These are phyloP conservation scores for Hortaea werneckii DNA, from an alignment of 2,329 filamentous ascomycete species.

Conservation along the genomic window DNA sequence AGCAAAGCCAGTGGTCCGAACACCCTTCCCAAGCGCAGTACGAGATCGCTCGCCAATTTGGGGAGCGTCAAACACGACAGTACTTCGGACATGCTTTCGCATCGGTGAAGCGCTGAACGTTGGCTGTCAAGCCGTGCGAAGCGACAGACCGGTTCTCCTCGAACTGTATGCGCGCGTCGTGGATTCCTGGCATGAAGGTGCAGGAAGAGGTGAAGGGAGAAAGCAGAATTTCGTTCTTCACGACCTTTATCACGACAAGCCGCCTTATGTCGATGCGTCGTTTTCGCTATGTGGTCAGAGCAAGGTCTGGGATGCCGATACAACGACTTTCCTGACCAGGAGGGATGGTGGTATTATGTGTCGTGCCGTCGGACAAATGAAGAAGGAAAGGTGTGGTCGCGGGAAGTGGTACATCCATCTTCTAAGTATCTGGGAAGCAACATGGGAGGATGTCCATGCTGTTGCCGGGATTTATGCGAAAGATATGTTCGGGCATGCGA, in stretches of 20 bases:
- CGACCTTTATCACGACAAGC: conserved; percentile 50
- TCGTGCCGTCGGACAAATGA: conserved; percentile 41
- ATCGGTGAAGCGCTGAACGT: conserved; percentile 50
- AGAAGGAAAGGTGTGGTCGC: conserved; percentile 24
- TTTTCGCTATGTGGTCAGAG: conserved; percentile 39
- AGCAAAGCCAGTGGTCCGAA: conserved; percentile 39
- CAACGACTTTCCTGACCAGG: conserved; percentile 31
- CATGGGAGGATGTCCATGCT: conserved; percentile 44
- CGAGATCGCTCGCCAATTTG: conserved; percentile 45
- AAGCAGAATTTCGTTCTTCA: conserved; percentile 56
- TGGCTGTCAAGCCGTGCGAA: conserved; percentile 36
- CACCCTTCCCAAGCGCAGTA: conserved; percentile 40
- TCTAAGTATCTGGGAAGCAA: conserved; percentile 42
- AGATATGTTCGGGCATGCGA: not conserved
- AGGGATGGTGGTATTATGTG: conserved; percentile 29
- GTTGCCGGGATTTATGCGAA: conserved; percentile 34
- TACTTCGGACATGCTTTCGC: conserved; percentile 53
- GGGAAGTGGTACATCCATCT: conserved; percentile 37
- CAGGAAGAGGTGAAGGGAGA: conserved; percentile 7
- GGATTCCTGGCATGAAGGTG: conserved; percentile 45
- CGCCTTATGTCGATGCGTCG: conserved; percentile 42
- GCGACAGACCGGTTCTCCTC: conserved; percentile 41
- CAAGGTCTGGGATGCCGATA: conserved; percentile 35
- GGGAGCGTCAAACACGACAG: conserved; percentile 38
- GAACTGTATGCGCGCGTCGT: conserved; percentile 55